Base-by-base conservation (phyloP, 495 filamentous ascomycete species). In the Penicillium simplicissimum region DNA sequence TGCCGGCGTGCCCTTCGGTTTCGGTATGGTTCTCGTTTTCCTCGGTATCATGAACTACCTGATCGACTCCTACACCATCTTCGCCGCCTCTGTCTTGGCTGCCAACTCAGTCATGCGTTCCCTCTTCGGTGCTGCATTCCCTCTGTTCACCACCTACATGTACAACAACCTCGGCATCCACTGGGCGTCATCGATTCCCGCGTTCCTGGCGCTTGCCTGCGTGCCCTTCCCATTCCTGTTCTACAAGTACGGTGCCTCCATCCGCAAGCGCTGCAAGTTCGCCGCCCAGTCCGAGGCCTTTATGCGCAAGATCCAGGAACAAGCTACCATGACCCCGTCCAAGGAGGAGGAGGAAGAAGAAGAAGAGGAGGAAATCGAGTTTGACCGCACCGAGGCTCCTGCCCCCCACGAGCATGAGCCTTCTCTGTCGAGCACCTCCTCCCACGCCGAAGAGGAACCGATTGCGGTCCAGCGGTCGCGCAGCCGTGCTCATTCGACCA, bases 211-310 rank as follows among this genome's bases (percentile, higher is more conserved):
- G 4, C 74, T 94, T 15, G 82, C 79, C 19, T 93, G 90, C 70
- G 79, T 92, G 49, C 91, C 91, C 0, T 90, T 92, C 72, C 91
- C 90, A 10, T 89, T 89, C 76, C 72, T 96, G 40, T 91, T 95
- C 76, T 91, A 89, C 74, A 85, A 84, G 65, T 95, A 92, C 71
- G 91, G 91, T 40, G 70, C 71, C 1, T 45, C 66, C 15, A 89
- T 96, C 62, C 82, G 91, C 8, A 75, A 75, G 57, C 80, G 79
- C 54, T 95, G 91, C 83, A 89, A 88, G 79, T 96, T 85, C 69
- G 87, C 91, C 28, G 84, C 86, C 42, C 69, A 80, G 67, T 81
- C 78, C 3, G 75, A 77, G 8, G 76, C 75, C 3, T 81, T 81
- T 62, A 78, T 79, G 72, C 77, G 76, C 59, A 78, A 76, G 62